Base-by-base conservation (phyloP, 306 rosid genomes). In the Vigna hirtella region DNA sequence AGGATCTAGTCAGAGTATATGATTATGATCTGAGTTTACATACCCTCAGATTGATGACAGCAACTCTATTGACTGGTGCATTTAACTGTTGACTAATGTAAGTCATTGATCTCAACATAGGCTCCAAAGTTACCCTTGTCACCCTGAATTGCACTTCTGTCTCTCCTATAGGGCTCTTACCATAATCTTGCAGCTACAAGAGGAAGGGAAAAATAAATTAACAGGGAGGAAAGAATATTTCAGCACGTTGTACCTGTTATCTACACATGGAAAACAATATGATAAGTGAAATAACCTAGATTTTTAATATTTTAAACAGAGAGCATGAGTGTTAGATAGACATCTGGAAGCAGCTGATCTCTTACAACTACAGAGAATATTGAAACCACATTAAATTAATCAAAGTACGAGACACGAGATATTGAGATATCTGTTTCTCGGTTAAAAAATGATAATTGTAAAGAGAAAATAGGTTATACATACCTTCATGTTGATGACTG, bases 91-190 rank as follows among this genome's bases (percentile, higher is more conserved):
- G 93, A 78, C 90, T 83, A 74, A 90, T 90, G 67, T 83, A 76
- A 72, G 93, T 80, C 97, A 92, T 90, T 12, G 95, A 92, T 74
- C 82, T 83, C 84, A 92, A 69, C 97, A 92, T 92, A 59, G 97
- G 95, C 85, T 88, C 95, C 79, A 92, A 87, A 56, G 90, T 88
- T 73, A 86, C 80, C 87, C 86, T 84, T 40, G 95, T 87, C 66
- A 90, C 83, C 82, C 90, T 83, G 76, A 90, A 90, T 73, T 92
- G 95, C 66, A 92, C 89, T 77, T 88, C 89, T 42, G 86, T 84
- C 87, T 90, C 95, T 63, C 90, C 91, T 3, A 77, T 61, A 52
- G 89, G 90, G 59, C 80, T 86, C 79, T 87, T 83, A 45, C 88
- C 89, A 81, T 81, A 92, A 81, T 92, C 97, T 85, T 87, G 90